Base-by-base conservation (phyloP, 768 basidiomycete species). In the Phlebiopsis gigantea region DNA sequence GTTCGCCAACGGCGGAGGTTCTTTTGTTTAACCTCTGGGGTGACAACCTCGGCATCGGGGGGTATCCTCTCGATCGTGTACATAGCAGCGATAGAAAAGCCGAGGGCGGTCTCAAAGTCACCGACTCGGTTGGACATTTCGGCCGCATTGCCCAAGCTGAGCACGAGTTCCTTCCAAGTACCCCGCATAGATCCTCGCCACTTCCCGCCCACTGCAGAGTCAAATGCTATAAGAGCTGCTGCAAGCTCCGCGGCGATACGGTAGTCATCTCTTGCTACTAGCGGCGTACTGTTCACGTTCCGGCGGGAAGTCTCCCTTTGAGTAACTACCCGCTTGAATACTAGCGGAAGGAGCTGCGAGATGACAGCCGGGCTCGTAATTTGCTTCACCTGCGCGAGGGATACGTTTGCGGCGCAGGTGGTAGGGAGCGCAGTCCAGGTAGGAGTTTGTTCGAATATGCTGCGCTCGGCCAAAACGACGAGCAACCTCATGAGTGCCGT, bases 91-190 rank as follows among this genome's bases (percentile, higher is more conserved):
- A 42, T 17, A 8, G 26, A 12, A 46, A 46, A 55, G 14, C 24
- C 19, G 4, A 55, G 24, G 4, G 53, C 53, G n/a, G 25, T 7
- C 19, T 29, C 28, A 19, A 63, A 64, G 7, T 61, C 46, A 19
- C 54, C 48, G 25, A 53, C 39, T 1, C 62, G 57, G n/a, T 67
- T 50, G 21, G 66, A 66, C 72, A 73, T 72, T 62, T 72, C 71
- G 4, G 71, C 68, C 19, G 70, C 71, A 55, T 73, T 72, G 0
- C 69, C 69, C 21, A 73, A 52, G 24, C 65, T 69, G n/a, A 70
- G 61, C 0, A 71, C 71, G 5, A 68, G 55, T 47, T 73, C 71
- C 52, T 61, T 67, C 46, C 63, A 52, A 12, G 62, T 63, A 19
- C 66, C 70, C 1, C 39, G 15, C 10, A 69, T 44, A 43, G 66